Conservation (phyloP, 1,139 yeast genomes). For the Scheffersomyces parashehatae region DNA sequence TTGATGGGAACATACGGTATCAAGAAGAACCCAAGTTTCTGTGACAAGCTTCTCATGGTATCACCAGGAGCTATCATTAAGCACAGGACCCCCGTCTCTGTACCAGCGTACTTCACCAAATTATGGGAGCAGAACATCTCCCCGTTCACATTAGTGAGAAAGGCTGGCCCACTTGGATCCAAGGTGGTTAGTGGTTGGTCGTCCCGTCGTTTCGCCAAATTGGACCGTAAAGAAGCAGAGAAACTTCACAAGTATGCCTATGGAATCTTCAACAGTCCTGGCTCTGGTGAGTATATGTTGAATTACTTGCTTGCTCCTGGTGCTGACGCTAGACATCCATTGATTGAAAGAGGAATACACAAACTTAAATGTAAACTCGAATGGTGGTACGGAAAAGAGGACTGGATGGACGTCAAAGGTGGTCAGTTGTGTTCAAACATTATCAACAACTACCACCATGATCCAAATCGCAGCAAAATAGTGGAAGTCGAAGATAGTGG, state of each 20-base stretch:
- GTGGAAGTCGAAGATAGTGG: conserved; percentile 56
- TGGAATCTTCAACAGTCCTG: conserved; percentile 67
- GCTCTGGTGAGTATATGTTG: conserved; percentile 77
- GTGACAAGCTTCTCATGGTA: conserved; percentile 49
- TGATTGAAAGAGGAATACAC: conserved; percentile 51
- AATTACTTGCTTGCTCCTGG: conserved; percentile 72
- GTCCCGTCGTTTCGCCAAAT: conserved; percentile 59
- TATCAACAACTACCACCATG: conserved; percentile 27
- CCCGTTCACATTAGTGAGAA: conserved; percentile 67
- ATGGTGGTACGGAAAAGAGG: conserved; percentile 76
- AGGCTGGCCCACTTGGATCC: conserved; percentile 67
- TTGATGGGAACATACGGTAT: conserved; percentile 51
- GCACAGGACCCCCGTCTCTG: conserved; percentile 40
- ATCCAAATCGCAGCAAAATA: conserved; percentile 37
- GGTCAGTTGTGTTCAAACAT: conserved; percentile 46
- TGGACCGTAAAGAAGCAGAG: conserved; percentile 35
- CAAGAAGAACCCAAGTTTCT: conserved; percentile 39
- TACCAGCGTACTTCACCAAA: conserved; percentile 64
- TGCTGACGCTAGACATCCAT: conserved; percentile 67
- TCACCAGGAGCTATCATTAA: conserved; percentile 67
- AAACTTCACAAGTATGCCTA: conserved; percentile 67
- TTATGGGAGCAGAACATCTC: conserved; percentile 74
- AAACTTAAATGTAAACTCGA: conserved; percentile 50
- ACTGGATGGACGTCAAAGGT: conserved; percentile 74
- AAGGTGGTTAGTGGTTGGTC: conserved; percentile 80